phyloP scores from a whole-genome alignment of 495 filamentous ascomycete genomes.

The Platismatia glauca region DNA sequence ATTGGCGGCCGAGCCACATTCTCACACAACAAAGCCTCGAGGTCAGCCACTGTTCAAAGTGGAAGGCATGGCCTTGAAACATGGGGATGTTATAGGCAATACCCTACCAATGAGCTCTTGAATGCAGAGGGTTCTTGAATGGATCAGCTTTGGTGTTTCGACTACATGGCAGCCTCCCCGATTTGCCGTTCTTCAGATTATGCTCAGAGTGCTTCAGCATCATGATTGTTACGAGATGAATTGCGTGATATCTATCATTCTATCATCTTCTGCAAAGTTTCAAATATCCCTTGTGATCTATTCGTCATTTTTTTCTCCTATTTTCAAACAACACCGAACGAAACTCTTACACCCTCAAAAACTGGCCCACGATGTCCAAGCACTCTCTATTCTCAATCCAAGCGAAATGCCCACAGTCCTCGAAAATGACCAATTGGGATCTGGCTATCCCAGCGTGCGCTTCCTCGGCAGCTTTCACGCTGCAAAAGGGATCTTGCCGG shows the following conservation, averaged over 20 bases:
- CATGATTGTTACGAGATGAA: too few relatives aligned
- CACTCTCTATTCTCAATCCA: background rate
- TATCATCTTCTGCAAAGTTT: too few relatives aligned
- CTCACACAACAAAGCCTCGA: background rate
- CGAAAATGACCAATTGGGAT: background rate
- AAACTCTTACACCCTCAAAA: background rate
- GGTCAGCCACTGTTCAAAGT: background rate
- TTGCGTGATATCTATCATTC: too few relatives aligned
- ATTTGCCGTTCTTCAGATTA: too few relatives aligned
- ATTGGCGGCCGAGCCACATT: background rate
- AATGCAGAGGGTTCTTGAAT: background rate
- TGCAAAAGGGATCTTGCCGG: conserved; percentile 3
- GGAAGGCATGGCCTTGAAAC: too few relatives aligned
- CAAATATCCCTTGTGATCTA: too few relatives aligned
- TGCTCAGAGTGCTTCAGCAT: too few relatives aligned
- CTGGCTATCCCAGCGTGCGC: background rate
- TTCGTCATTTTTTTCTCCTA: background rate
- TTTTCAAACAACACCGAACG: background rate
- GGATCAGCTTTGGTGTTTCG: too few relatives aligned
- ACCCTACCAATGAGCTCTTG: background rate
- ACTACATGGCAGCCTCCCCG: too few relatives aligned
- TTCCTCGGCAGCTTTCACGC: conserved; percentile 1
- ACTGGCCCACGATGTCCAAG: background rate
- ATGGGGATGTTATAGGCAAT: too few relatives aligned
- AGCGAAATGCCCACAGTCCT: background rate